A percentile compares a stretch with the other conserved stretches of the same genome.
Conservation (phyloP, 208 protist species). For the Trypanosoma avium region DNA sequence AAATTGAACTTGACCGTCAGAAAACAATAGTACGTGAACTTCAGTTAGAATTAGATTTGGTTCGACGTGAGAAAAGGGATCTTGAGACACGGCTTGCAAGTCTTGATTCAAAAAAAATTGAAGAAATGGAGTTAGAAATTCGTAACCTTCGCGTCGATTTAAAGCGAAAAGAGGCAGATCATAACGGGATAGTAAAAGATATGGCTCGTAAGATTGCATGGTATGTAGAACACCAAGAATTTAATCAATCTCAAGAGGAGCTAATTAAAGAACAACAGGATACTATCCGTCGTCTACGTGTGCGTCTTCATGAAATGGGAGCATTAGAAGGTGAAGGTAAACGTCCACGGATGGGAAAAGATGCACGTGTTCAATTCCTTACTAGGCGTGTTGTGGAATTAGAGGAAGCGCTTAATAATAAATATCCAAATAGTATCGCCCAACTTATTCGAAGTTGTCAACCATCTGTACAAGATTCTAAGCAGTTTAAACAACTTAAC, state of each 20-base stretch:
- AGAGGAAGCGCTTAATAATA: slow-evolving; percentile 40
- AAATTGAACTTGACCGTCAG: slow-evolving; percentile 19
- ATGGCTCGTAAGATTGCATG: slow-evolving; percentile 38
- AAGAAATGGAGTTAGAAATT: slow-evolving; percentile 33
- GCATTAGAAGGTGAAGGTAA: slow-evolving; percentile 12
- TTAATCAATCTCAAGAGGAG: slow-evolving; percentile 38
- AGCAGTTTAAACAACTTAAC: slow-evolving; percentile 50
- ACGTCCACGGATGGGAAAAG: slow-evolving; percentile 11
- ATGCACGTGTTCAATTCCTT: slow-evolving; percentile 29
- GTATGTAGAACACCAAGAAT: slow-evolving; percentile 42
- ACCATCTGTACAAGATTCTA: slow-evolving; percentile 33
- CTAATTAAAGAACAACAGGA: slow-evolving; percentile 39
- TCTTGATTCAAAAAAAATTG: slow-evolving; percentile 27
- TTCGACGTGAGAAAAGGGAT: slow-evolving; percentile 22
- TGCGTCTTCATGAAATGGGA: slow-evolving; percentile 20
- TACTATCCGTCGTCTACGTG: slow-evolving; percentile 37
- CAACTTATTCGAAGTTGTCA: slow-evolving; percentile 66
- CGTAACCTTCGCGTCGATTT: slow-evolving; percentile 27
- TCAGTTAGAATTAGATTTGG: slow-evolving; percentile 32
- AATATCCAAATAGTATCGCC: slow-evolving; percentile 56
- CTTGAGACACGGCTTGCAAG: slow-evolving; percentile 17
- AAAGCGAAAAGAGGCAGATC: slow-evolving; percentile 28
- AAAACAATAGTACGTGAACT: slow-evolving; percentile 30
- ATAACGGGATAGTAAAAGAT: slow-evolving; percentile 36
- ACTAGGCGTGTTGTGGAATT: slow-evolving; percentile 44